Evolutionary conservation across 768 basidiomycete genomes (phyloP), one percentile per base, ranked within the genome.

Genomic region (Boletellus sp.): DNA sequence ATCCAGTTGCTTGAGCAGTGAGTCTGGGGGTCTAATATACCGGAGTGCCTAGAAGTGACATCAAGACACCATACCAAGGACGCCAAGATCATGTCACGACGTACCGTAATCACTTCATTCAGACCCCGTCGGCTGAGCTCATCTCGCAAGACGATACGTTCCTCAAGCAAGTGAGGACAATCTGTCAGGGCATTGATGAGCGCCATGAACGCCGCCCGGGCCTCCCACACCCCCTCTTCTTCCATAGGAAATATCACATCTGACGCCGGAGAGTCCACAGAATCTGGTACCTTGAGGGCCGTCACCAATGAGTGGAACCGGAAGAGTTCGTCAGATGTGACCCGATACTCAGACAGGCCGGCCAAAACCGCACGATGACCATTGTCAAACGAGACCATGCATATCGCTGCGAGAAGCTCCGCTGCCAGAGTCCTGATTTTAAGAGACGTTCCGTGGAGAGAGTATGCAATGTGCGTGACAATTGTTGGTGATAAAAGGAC

Each of bases 321-420:
- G 58, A 89, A 90, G 4, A 74, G 62, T 54, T 94, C 91, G 23
- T 82, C 80, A 55, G 75, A 83, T 31, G 77, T 77, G 43, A 90
- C 65, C 13, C 84, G 78, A 52, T 85, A 90, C 60, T 95, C 93
- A 0, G 91, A 88, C 52, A 94, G 65, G 0, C 90, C 90, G 0
- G 83, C 74, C 12, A 94, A 72, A 8, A 94, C 86, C 3, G 81
- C 76, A 52, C 77, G 82, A 60, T 89, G 84, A 0, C 91, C 92
- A 32, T 87, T 83, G 6, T 71, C 70, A 5, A 78, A 67, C 2
- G 87, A 85, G 19, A 95, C 72, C 19, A 90, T 75, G 62, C 90
- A 91, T 36, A 94, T 80, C 0, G 87, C 94, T 1, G 90, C 89
- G 10, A 97, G 77, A 23, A 94, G 74, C 56, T 94, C 90, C 4